Conservation (phyloP, 306 rosid genomes). For the Cucurbita pepo region DNA sequence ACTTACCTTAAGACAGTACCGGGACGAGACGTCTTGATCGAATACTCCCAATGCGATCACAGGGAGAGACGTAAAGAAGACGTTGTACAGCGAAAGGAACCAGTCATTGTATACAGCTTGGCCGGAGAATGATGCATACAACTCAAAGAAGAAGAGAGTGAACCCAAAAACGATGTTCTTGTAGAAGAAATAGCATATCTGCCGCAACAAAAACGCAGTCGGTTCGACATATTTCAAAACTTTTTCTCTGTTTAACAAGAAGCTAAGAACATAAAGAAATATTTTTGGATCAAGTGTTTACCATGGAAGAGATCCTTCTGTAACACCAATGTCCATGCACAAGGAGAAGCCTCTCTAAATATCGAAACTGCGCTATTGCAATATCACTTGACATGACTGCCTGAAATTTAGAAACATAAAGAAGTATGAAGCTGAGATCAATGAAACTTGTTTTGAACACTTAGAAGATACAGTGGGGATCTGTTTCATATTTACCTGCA, state of each 20-base stretch:
- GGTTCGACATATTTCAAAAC: background rate
- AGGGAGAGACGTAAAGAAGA: slow-evolving; percentile 96
- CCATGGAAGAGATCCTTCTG: slow-evolving; percentile 95
- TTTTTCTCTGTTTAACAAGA: background rate
- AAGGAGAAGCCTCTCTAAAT: slow-evolving; percentile 79
- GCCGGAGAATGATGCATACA: slow-evolving; percentile 80
- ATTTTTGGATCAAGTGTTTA: slow-evolving; percentile 7
- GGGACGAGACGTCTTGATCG: slow-evolving; percentile 82
- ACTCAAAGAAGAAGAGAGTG: slow-evolving; percentile 71
- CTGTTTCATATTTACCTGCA: slow-evolving; percentile 56
- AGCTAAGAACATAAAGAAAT: background rate
- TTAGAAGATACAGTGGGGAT: background rate
- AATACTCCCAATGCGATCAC: slow-evolving; percentile 92
- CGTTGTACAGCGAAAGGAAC: slow-evolving; percentile 72
- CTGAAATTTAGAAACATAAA: slow-evolving; percentile 25
- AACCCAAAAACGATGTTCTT: slow-evolving; percentile 82
- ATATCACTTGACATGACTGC: slow-evolving; percentile 98
- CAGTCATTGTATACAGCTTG: slow-evolving; percentile 79
- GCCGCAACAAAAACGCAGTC: slow-evolving; percentile 19
- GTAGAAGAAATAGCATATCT: slow-evolving; percentile 98
- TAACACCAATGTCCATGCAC: slow-evolving; percentile 99
- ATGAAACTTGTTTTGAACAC: background rate
- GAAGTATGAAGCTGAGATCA: slow-evolving; percentile 2
- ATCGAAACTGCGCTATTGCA: slow-evolving; percentile 89
- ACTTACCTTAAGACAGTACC: slow-evolving; percentile 65